These are phyloP conservation scores for Suillus subaureus DNA, from an alignment of 768 basidiomycete species.

Conservation along the genomic window DNA sequence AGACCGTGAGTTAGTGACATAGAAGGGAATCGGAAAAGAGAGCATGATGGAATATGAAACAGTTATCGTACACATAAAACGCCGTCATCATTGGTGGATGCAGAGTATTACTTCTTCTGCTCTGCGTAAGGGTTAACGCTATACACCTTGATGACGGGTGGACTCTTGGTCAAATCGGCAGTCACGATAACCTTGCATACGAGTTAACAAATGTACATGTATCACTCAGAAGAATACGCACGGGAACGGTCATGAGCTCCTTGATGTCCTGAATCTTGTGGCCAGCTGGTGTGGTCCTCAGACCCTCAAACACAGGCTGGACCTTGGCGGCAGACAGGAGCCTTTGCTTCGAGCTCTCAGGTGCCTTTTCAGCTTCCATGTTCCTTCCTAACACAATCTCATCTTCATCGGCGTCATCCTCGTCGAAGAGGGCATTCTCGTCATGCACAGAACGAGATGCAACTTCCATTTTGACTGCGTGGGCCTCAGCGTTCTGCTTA, in stretches of 20 bases:
- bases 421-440: conserved; percentile 86
- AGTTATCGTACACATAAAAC: conserved; percentile 32
- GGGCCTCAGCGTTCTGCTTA: conserved; percentile 89
- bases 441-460: conserved; percentile 83
- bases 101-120: conserved; percentile 40
- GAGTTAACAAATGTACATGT: conserved; percentile 11
- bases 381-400: conserved; percentile 78
- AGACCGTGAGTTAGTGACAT: conserved; percentile 33
- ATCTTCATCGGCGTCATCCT: conserved; percentile 81
- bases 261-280: conserved; percentile 95
- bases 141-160: conserved; percentile 96
- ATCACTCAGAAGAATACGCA: conserved; percentile 42
- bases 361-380: conserved; percentile 38
- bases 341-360: conserved; percentile 78
- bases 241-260: conserved; percentile 92
- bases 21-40: conserved; percentile 32
- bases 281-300: conserved; percentile 70
- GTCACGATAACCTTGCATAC: conserved; percentile 82
- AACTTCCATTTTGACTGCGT: conserved; percentile 90
- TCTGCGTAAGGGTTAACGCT: conserved; percentile 90
- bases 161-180: conserved; percentile 93
- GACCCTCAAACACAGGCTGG: conserved; percentile 81
- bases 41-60: conserved; percentile 29
- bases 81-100: conserved; percentile 2
- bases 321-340: conserved; percentile 74